Percentiles rank a stretch among this genome's conserved stretches.
Evolutionary conservation across 2,329 filamentous ascomycete species (phyloP).

Genomic region (Lachnellula subtilissima): DNA sequence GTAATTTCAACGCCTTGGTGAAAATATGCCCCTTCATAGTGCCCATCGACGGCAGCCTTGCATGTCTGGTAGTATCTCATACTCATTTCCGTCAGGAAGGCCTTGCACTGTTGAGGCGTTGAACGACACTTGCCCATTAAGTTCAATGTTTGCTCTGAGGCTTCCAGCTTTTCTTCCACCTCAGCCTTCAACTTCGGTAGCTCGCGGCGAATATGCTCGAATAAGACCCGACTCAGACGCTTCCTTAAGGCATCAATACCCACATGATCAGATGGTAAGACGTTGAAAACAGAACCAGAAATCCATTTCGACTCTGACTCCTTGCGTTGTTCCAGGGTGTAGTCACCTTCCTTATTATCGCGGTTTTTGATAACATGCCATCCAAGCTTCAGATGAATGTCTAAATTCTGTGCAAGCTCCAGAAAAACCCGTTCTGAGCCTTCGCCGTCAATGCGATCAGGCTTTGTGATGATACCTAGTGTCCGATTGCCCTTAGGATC

Average conservation of each 20-base stretch:
- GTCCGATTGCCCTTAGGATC: constrained; percentile 35
- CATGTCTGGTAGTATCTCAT: constrained; percentile 28
- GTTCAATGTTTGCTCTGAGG: constrained; percentile 3
- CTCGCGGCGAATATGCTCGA: constrained; percentile 31
- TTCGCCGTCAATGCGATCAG: constrained; percentile 33
- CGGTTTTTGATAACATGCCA: constrained; percentile 47
- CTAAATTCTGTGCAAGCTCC: constrained; percentile 31
- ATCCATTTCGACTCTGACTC: constrained; percentile 23
- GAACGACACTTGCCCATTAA: constrained; percentile 16
- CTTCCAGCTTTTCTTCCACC: constrained; percentile 12
- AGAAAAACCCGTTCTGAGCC: constrained; percentile 34
- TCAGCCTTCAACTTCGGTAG: constrained; percentile 25
- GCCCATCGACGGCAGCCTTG: constrained; percentile 29
- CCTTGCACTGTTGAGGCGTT: constrained; percentile 16
- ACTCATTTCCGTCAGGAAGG: constrained; percentile 28
- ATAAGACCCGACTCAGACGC: constrained; percentile 26
- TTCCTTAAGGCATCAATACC: constrained; percentile 25
- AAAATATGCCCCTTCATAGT: constrained; percentile 32
- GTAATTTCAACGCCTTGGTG: constrained; percentile 3
- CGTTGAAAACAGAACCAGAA: constrained; percentile 26
- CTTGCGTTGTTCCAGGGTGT: constrained; percentile 23
- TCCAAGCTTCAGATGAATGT: constrained; percentile 38
- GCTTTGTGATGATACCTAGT: constrained; percentile 45
- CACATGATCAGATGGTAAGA: constrained; percentile 16
- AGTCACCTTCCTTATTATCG: constrained; percentile 35